Evolutionary conservation across 805 yeast species (phyloP), one percentile per base, ranked within the genome.

Genomic region (Starmera dryadoides): DNA sequence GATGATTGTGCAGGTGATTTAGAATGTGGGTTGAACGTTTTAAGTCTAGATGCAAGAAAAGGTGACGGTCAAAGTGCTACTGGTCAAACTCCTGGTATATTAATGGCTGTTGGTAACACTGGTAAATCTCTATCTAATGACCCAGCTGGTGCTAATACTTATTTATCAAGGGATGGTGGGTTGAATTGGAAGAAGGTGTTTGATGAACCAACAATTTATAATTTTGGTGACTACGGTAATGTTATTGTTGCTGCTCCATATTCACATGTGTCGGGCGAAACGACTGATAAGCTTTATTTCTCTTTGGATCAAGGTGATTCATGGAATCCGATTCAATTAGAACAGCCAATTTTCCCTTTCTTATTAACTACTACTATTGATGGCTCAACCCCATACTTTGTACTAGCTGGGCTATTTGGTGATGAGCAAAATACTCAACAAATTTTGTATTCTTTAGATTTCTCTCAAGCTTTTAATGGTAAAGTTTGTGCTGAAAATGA

Each of bases 161-260:
- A 69, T 55, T 52, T 85, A 3, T 82, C 95, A 0, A 67, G 84
- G 44, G 88, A 87, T 61, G 89, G 86, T 23, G 96, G 96, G 14
- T 55, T 68, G n/a, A 62, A 80, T 1, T 87, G 96, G 95, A 59
- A 56, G 25, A 56, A 66, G 41, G 70, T 75, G 0, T 45, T 77
- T 7, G 75, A 77, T 26, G 69, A 64, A 15, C 76, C 86, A 2
- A 60, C 75, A 19, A 46, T 68, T 2, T 77, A 73, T 44, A 66
- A 79, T 0, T 80, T 77, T 61, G 95, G 93, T 36, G 94, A 87
- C 58, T 73, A 73, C 40, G 96, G 95, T 34, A 85, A 85, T 55
- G 58, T 87, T 10, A 71, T 86, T 19, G 62, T 82, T 2, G 81
- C 86, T 3, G 62, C 75, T 10, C 56, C 58, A 16, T 52, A 45